Evolutionary conservation across 345 rosid species (phyloP), one percentile per base, ranked within the genome.

Genomic region (Moricandia arvensis): DNA sequence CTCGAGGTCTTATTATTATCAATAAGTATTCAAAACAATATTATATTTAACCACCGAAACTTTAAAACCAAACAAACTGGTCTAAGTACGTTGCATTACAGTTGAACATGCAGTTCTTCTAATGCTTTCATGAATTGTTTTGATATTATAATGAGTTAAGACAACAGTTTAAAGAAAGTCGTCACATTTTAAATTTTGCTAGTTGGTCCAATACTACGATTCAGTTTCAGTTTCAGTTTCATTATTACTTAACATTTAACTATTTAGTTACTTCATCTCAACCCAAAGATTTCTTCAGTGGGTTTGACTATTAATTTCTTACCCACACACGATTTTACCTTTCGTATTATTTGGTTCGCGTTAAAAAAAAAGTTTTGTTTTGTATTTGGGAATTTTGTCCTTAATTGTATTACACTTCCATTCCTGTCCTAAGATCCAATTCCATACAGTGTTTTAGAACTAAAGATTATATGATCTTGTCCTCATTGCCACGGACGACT

Each of bases 1-100:
- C 29, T 78, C 34, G 24, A 67, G 54, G 38, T 73, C 70, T 59
- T 77, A 78, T 72, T 72, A 61, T 78, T 51, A 51, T 60, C 68
- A 66, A 5, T 51, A 72, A 49, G 15, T 18, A 58, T 34, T 47
- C 61, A 26, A 26, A 66, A 38, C 43, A 9, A 4, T 49, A 58
- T 7, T 58, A 26, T 72, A 72, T 34, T 53, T 41, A 79, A 30
- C 60, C 18, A 78, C 78, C 66, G 7, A 73, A 37, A 17, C 57
- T 66, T 34, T 51, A 38, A 60, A 55, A 37, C 3, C 35, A 26
- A 45, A 34, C 38, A 10, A 38, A 55, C 16, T 65, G 12, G 76
- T 71, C 73, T 59, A 77, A 27, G 17, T 77, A 66, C 80, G 26
- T 71, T 77, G 80, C 71, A 77, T 71, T 31, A 63, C 66, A 63